phyloP scores from a whole-genome alignment of 148 eudicot genomes.

The Chenopodium suecicum region DNA sequence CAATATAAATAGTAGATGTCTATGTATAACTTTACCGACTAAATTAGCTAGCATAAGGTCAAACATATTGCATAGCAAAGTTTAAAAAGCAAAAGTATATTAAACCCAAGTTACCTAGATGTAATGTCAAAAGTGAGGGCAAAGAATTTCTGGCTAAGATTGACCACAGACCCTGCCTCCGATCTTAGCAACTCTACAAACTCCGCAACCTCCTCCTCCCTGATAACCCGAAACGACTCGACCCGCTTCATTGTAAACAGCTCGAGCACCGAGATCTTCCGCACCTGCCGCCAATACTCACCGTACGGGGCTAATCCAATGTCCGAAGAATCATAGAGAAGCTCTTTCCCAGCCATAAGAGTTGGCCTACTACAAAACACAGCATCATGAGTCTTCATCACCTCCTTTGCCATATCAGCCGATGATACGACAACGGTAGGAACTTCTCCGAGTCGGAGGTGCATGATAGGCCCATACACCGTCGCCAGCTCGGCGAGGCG shows the following conservation, averaged over 20 bases:
- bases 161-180: conserved; percentile 15
- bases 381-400: neutral
- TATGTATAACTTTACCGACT: too few species aligned
- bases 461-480: conserved; percentile 26
- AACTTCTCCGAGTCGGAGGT: conserved; percentile 17
- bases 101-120: conserved; percentile 13
- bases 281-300: conserved; percentile 18
- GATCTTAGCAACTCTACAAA: neutral
- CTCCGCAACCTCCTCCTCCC: conserved; percentile 26
- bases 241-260: conserved; percentile 25
- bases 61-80: too few species aligned
- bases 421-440: conserved; percentile 25
- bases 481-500: conserved; percentile 15
- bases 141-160: conserved; percentile 23
- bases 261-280: conserved; percentile 29
- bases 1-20: too few species aligned
- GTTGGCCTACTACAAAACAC: neutral
- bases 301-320: conserved; percentile 19
- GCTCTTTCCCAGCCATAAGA: neutral
- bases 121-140: conserved; percentile 7
- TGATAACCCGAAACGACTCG: neutral
- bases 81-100: too few species aligned
- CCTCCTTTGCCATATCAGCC: too few species aligned
- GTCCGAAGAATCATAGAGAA: conserved; percentile 13
- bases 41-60: too few species aligned